A percentile compares a stretch with the other conserved stretches of the same genome.
Conservation (phyloP, 1,284 basidiomycete genomes). For the Boletus semigastroideus region DNA sequence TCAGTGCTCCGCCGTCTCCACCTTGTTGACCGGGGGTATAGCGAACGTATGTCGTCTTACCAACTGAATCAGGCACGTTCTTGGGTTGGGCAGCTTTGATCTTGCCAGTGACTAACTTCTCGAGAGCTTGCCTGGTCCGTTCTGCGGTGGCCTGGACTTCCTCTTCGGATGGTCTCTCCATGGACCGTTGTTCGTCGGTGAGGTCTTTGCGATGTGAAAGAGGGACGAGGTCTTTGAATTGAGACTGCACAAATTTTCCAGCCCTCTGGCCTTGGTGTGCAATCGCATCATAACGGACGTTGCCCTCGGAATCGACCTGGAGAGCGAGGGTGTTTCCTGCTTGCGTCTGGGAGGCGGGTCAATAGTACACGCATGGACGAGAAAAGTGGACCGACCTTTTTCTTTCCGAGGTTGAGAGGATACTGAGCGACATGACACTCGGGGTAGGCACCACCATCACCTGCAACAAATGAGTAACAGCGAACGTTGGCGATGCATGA, state of each 20-base stretch:
- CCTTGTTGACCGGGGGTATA: constrained; percentile 91
- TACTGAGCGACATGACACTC: constrained; percentile 98
- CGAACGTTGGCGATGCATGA: background rate
- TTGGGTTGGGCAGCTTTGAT: constrained; percentile 97
- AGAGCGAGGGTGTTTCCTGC: constrained; percentile 93
- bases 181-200: constrained; percentile 65
- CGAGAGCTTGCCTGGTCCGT: constrained; percentile 86
- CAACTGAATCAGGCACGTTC: constrained; percentile 76
- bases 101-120: constrained; percentile 92
- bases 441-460: constrained; percentile 93
- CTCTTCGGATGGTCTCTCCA: constrained; percentile 93
- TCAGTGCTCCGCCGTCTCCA: constrained; percentile 60
- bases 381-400: constrained; percentile 57
- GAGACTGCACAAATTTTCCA: constrained; percentile 87
- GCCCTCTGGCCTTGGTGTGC: constrained; percentile 91
- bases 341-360: constrained; percentile 56
- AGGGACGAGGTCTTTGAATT: constrained; percentile 97
- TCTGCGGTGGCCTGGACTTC: constrained; percentile 88
- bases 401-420: constrained; percentile 92
- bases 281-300: constrained; percentile 96
- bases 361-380: background rate
- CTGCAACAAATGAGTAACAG: constrained; percentile 36
- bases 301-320: constrained; percentile 95
- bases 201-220: constrained; percentile 88
- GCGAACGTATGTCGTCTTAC: constrained; percentile 86